These are phyloP conservation scores for Nelumbo lutea DNA, from an alignment of 164 flowering plant species.

Conservation along the genomic window DNA sequence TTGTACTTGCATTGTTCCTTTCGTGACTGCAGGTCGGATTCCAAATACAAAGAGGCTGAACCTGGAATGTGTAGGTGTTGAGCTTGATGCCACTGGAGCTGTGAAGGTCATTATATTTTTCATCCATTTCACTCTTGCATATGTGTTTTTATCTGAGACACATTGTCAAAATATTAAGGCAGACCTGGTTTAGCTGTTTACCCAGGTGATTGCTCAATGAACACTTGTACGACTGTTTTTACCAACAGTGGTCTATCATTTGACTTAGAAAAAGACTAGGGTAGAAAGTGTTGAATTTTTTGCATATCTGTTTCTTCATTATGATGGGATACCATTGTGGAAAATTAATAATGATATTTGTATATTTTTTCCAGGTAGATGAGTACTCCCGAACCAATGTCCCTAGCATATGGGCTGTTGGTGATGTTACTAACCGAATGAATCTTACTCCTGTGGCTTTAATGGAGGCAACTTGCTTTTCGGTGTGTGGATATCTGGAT, in stretches of 20 bases:
- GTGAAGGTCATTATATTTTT: conserved; percentile 54
- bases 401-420: conserved; percentile 96
- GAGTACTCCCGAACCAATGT: conserved; percentile 76
- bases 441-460: conserved; percentile 91
- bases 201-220: too few species aligned
- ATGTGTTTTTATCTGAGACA: too few species aligned
- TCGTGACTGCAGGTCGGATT: conserved; percentile 52
- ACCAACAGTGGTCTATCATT: too few species aligned
- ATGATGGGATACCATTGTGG: neutral
- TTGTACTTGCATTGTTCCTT: neutral
- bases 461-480: conserved; percentile 66
- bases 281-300: too few species aligned
- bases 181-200: too few species aligned
- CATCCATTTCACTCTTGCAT: conserved; percentile 3
- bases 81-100: conserved; percentile 79
- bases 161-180: too few species aligned
- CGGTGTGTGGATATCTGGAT: conserved; percentile 18
- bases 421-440: conserved; percentile 89
- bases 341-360: neutral
- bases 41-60: conserved; percentile 92
- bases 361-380: conserved; percentile 54
- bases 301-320: too few species aligned
- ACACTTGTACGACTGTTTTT: too few species aligned
- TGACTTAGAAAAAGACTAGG: too few species aligned
- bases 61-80: conserved; percentile 80